These are phyloP conservation scores for Paratinospora sagittata DNA, from an alignment of 164 flowering plant genomes.

Conservation along the genomic window DNA sequence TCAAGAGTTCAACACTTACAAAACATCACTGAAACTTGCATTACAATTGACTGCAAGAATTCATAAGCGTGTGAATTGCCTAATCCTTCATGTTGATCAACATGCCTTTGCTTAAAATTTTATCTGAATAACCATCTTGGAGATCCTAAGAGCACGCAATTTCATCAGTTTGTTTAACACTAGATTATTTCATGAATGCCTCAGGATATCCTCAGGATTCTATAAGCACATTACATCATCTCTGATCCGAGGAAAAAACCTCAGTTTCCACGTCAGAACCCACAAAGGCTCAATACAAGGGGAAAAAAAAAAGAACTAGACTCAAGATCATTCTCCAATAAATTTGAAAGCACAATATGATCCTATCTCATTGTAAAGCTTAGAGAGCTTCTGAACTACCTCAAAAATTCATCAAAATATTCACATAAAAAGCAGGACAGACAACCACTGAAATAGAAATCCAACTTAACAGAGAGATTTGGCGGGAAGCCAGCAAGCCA, in stretches of 20 bases:
- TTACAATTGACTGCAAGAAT: not conserved
- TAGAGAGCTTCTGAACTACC: conserved; percentile 11
- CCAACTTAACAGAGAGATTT: conserved; percentile 6
- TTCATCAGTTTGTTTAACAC: not conserved
- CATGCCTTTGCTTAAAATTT: not conserved
- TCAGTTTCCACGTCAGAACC: not conserved
- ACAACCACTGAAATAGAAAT: conserved; percentile 5
- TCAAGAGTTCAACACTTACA: no score
- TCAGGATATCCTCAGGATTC: not conserved
- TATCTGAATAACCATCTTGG: not conserved
- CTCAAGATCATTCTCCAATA: not conserved
- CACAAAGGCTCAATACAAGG: not conserved
- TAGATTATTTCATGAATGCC: not conserved
- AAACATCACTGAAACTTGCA: not conserved
- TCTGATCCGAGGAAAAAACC: not conserved
- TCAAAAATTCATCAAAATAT: conserved; percentile 10
- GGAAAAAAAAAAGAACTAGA: not conserved
- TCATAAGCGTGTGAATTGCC: not conserved
- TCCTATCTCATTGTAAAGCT: conserved; percentile 12
- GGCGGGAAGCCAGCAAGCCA: not conserved
- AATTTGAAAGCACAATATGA: conserved; percentile 10
- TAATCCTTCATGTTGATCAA: not conserved
- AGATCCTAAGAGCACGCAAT: not conserved
- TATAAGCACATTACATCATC: conserved; percentile 2
- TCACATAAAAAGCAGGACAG: conserved; percentile 17